phyloP scores from a whole-genome alignment of 2,329 filamentous ascomycete species.

The Penicillium sp. region DNA sequence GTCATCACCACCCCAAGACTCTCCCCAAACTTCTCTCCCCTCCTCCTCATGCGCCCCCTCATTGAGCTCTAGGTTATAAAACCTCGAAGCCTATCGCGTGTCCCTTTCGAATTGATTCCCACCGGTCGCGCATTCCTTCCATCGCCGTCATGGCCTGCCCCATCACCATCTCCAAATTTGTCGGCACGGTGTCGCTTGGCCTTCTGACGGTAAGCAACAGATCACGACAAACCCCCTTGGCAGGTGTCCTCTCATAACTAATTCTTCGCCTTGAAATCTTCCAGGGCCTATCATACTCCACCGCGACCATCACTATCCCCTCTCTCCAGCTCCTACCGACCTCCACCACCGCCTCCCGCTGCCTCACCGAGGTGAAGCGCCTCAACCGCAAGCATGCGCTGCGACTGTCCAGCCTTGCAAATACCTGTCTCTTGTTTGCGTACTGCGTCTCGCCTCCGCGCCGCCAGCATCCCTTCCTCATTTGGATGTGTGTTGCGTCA shows the following conservation, averaged over 20 bases:
- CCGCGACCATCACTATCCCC: conserved; percentile 76
- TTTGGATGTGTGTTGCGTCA: conserved; percentile 75
- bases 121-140: neutral
- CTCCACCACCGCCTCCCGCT: conserved; percentile 68
- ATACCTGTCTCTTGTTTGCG: conserved; percentile 72
- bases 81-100: neutral
- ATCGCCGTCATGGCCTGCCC: conserved; percentile 62
- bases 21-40: no score
- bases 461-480: conserved; percentile 81
- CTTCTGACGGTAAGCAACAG: conserved; percentile 73
- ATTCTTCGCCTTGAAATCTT: conserved; percentile 4
- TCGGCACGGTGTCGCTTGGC: conserved; percentile 86
- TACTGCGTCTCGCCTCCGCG: conserved; percentile 74
- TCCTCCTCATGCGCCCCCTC: no score
- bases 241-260: conserved; percentile 7
- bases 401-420: conserved; percentile 68
- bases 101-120: neutral
- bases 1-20: conserved; percentile 12
- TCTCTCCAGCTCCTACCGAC: conserved; percentile 79
- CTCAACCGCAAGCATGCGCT: conserved; percentile 67
- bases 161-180: conserved; percentile 84
- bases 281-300: conserved; percentile 85
- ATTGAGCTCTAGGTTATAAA: neutral
- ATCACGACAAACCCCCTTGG: neutral
- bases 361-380: conserved; percentile 68